A percentile compares a stretch with the other conserved stretches of the same genome.
Evolutionary conservation across 164 flowering plant species (phyloP).

Genomic region (Stephania yunnanensis): DNA sequence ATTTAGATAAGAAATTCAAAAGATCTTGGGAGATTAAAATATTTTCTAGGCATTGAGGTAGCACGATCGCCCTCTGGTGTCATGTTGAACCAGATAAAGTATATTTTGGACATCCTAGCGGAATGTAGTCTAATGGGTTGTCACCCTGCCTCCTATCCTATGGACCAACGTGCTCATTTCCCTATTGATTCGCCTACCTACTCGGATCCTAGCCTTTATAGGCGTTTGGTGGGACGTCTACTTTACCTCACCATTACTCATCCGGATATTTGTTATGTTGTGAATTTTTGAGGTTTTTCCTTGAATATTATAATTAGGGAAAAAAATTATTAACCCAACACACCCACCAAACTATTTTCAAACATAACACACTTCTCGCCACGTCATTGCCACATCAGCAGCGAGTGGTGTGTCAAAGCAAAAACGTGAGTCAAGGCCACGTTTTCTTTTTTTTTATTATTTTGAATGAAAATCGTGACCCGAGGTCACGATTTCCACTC

Average conservation of each 20-base stretch:
- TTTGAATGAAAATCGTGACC: too few species aligned
- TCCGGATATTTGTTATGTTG: background rate
- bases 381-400: too few species aligned
- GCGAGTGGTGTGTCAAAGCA: too few species aligned
- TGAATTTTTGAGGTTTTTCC: too few species aligned
- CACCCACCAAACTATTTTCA: too few species aligned
- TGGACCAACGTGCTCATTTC: background rate
- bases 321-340: too few species aligned
- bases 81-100: background rate
- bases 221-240: background rate
- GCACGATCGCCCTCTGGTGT: background rate
- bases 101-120: background rate
- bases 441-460: too few species aligned
- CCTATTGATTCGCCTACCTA: background rate
- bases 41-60: too few species aligned
- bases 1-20: background rate
- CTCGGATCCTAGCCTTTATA: background rate
- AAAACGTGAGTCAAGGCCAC: too few species aligned
- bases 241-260: background rate
- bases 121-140: background rate
- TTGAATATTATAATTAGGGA: too few species aligned
- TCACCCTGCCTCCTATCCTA: background rate
- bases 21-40: slow-evolving; percentile 40
- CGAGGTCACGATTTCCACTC: too few species aligned
- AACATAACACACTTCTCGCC: too few species aligned